Percentiles rank a stretch among this genome's conserved stretches.
Conservation (phyloP, 2,329 filamentous ascomycete genomes). For the Chaetomiaceae sp. region DNA sequence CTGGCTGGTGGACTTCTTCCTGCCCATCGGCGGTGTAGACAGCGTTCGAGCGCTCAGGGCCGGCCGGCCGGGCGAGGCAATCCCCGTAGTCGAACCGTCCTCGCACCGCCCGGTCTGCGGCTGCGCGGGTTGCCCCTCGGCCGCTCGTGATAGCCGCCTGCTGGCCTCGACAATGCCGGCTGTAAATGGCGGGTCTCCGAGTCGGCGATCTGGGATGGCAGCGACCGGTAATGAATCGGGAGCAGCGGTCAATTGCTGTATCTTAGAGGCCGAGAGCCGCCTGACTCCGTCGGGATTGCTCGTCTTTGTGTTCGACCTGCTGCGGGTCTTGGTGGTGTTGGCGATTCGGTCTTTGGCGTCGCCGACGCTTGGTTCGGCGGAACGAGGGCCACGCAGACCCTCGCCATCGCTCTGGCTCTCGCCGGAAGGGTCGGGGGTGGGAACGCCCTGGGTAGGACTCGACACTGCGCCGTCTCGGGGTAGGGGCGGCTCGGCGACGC, state of each 20-base stretch:
- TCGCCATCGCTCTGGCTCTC: slow-evolving; percentile 24
- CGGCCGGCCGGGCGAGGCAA: slow-evolving; percentile 29
- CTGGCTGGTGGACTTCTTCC: slow-evolving; percentile 31
- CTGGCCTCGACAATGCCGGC: slow-evolving; percentile 32
- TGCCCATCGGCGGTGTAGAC: slow-evolving; percentile 47
- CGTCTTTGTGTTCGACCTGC: slow-evolving; percentile 28
- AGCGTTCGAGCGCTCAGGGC: slow-evolving; percentile 33
- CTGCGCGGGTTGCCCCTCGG: slow-evolving; percentile 28
- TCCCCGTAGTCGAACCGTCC: slow-evolving; percentile 24
- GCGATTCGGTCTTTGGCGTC: slow-evolving; percentile 1
- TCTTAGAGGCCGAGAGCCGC: slow-evolving; percentile 52
- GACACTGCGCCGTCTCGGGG: slow-evolving; percentile 9
- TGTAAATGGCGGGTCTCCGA: slow-evolving; percentile 32
- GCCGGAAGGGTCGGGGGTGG: slow-evolving; percentile 23
- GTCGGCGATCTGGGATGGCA: slow-evolving; percentile 34
- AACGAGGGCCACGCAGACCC: background rate
- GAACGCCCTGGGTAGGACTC: slow-evolving; percentile 17
- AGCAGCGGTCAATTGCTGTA: slow-evolving; percentile 50
- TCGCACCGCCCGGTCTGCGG: slow-evolving; percentile 9
- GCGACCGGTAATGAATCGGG: slow-evolving; percentile 55
- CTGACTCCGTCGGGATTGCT: slow-evolving; percentile 41
- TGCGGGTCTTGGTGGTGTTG: slow-evolving; percentile 10
- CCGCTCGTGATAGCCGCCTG: slow-evolving; percentile 29
- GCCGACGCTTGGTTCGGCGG: background rate
- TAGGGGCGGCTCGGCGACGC: background rate